These are phyloP conservation scores for Centrapalus pauciflorus DNA, from an alignment of 129 eudicot species.

Conservation along the genomic window DNA sequence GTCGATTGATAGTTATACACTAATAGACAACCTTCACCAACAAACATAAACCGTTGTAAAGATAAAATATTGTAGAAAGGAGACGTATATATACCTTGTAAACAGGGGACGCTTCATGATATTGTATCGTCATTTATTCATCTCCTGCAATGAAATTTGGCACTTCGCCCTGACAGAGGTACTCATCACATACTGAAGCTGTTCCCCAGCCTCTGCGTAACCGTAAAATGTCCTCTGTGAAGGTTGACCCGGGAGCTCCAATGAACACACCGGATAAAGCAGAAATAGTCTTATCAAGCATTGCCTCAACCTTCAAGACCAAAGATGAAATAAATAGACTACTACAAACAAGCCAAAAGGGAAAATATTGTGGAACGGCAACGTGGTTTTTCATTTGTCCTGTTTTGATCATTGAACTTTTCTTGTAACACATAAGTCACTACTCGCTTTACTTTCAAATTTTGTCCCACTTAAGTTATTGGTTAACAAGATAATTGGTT, in stretches of 20 bases:
- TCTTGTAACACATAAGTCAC: too few species aligned
- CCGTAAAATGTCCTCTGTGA: conserved; percentile 86
- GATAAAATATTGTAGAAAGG: background rate
- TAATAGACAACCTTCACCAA: too few species aligned
- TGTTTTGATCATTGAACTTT: too few species aligned
- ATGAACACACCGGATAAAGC: conserved; percentile 79
- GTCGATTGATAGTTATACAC: too few species aligned
- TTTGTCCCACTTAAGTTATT: too few species aligned
- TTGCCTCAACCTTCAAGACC: conserved; percentile 82
- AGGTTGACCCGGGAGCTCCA: conserved; percentile 89
- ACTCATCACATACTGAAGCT: conserved; percentile 74
- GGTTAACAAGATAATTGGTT: too few species aligned
- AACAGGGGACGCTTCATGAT: background rate
- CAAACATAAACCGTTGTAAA: too few species aligned
- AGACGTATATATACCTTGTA: background rate
- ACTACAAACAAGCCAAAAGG: too few species aligned
- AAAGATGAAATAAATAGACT: background rate
- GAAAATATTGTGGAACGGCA: too few species aligned
- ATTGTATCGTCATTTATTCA: conserved; percentile 41
- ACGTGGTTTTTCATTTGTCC: too few species aligned
- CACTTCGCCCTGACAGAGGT: conserved; percentile 64
- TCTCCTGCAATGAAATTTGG: conserved; percentile 89
- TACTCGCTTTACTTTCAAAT: too few species aligned
- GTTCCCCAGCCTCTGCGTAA: conserved; percentile 87
- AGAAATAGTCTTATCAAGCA: conserved; percentile 92